A percentile compares a stretch with the other conserved stretches of the same genome.
These are phyloP conservation scores for Cordyceps tenuipes DNA, from an alignment of 2,329 filamentous ascomycete genomes.

Conservation along the genomic window DNA sequence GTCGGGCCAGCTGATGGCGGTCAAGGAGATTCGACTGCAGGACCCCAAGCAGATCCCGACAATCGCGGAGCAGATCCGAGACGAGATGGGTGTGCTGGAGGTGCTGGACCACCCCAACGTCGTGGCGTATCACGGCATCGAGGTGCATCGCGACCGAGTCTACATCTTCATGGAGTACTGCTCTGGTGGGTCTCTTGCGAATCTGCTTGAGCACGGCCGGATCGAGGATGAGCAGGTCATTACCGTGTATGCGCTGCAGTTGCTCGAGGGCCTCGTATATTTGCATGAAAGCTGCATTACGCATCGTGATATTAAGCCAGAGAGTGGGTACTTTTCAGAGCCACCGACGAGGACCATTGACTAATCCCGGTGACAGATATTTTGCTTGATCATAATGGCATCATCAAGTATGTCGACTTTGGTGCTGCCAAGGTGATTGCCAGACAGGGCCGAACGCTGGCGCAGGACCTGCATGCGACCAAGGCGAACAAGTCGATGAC, in stretches of 20 bases:
- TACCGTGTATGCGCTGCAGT: slow-evolving; percentile 90
- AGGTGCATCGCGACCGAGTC: slow-evolving; percentile 97
- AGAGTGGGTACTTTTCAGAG: slow-evolving; percentile 54
- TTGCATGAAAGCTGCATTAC: slow-evolving; percentile 87
- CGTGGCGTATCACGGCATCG: slow-evolving; percentile 95
- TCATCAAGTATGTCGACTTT: slow-evolving; percentile 99
- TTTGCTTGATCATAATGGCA: slow-evolving; percentile 90
- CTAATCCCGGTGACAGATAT: slow-evolving; percentile 54
- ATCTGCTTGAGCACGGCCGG: slow-evolving; percentile 83
- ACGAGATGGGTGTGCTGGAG: slow-evolving; percentile 95
- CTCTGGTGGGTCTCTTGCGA: slow-evolving; percentile 85
- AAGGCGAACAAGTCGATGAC: slow-evolving; percentile 85
- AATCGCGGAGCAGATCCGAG: slow-evolving; percentile 86
- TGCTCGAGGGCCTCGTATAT: slow-evolving; percentile 89
- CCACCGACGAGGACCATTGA: background rate
- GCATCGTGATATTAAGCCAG: slow-evolving; percentile 95
- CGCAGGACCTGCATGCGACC: slow-evolving; percentile 48
- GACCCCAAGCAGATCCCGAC: slow-evolving; percentile 93
- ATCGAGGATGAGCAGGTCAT: slow-evolving; percentile 98
- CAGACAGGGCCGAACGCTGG: slow-evolving; percentile 80
- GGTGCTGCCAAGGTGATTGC: slow-evolving; percentile 96
- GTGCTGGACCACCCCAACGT: slow-evolving; percentile 96
- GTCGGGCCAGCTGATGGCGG: slow-evolving; percentile 92
- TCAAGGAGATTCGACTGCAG: slow-evolving; percentile 95
- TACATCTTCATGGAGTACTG: slow-evolving; percentile 99